A percentile compares a stretch with the other conserved stretches of the same genome.
Conservation (phyloP, 164 flowering plant species). For the Euptelea pleiosperma region DNA sequence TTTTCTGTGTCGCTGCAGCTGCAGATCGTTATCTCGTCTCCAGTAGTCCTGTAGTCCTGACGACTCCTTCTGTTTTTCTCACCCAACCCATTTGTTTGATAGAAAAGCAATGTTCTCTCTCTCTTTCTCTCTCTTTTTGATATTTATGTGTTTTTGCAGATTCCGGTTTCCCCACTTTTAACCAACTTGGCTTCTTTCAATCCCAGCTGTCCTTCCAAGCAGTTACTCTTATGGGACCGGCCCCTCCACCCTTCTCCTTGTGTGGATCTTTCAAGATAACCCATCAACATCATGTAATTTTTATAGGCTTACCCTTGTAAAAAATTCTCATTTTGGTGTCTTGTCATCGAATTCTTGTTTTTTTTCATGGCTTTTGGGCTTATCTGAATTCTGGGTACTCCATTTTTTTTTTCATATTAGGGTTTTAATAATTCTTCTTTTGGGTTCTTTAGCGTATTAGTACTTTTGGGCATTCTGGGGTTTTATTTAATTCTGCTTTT, state of each 20-base stretch:
- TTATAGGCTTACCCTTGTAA: constrained; percentile 13
- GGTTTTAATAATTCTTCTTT: background rate
- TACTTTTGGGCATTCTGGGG: too few species aligned
- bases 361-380: too few species aligned
- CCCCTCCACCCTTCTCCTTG: too few species aligned
- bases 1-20: constrained; percentile 1
- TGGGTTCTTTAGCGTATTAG: too few species aligned
- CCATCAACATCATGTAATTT: constrained; percentile 20
- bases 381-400: background rate
- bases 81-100: constrained; percentile 11
- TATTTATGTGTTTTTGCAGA: constrained; percentile 18
- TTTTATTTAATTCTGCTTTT: too few species aligned
- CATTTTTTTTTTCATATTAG: background rate
- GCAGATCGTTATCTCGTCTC: constrained; percentile 15
- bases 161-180: too few species aligned
- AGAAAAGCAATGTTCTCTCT: background rate
- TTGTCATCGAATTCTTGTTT: too few species aligned
- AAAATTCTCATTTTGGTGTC: background rate
- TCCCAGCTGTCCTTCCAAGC: constrained; percentile 18
- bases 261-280: constrained; percentile 14
- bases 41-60: constrained; percentile 6
- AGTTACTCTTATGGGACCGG: constrained; percentile 11
- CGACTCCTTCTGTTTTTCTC: constrained; percentile 1
- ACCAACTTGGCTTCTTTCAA: constrained; percentile 11
- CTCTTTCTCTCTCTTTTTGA: too few species aligned